Evolutionary conservation across 2,329 filamentous ascomycete genomes (phyloP), one percentile per base, ranked within the genome.

Genomic region (Clonostachys solani): DNA sequence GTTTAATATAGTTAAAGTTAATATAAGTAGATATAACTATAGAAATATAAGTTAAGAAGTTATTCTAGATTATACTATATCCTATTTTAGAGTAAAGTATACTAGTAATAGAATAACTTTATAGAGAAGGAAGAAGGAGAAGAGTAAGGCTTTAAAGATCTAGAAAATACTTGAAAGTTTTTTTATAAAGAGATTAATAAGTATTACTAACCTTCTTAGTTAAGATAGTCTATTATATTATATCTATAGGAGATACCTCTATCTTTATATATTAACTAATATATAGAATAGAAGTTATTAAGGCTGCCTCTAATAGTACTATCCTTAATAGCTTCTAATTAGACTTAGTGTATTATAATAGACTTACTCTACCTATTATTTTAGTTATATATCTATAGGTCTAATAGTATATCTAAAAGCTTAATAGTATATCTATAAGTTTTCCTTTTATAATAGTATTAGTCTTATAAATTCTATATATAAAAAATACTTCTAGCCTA

Each of bases 301-400:
- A 65, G 54, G 18, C 57, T 53, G 6, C 58, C 52, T 19, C 56
- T 56, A 43, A 65, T 65, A 46, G 59, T 58, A 43, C 62, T 54
- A 18, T 53, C 47, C 29, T 53, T 44, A 43, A 65, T 62, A 19
- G 57, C 50, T 43, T 59, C 47, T 12, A 51, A 56, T 41, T 50
- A 19, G 19, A 19, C 19, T 19, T 19, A 19, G 19, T 19, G 6
- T 19, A 19, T 19, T 19, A 19, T 19, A 19, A 19, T 19, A 19
- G 6, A 19, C 19, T 19, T 19, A 19, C 19, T 19, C 19, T 19
- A 4, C 19, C 19, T 19, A 19, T 19, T 19, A 19, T 19, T n/a
- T n/a, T n/a, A n/a, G n/a, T n/a, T n/a, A n/a, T n/a, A n/a, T n/a
- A n/a, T n/a, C n/a, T n/a, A n/a, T n/a, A n/a, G n/a, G n/a, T n/a